Percentiles rank a stretch among this genome's conserved stretches.
These are phyloP conservation scores for Grigorovia transvaalensis DNA, from an alignment of 805 yeast genomes.

Conservation along the genomic window DNA sequence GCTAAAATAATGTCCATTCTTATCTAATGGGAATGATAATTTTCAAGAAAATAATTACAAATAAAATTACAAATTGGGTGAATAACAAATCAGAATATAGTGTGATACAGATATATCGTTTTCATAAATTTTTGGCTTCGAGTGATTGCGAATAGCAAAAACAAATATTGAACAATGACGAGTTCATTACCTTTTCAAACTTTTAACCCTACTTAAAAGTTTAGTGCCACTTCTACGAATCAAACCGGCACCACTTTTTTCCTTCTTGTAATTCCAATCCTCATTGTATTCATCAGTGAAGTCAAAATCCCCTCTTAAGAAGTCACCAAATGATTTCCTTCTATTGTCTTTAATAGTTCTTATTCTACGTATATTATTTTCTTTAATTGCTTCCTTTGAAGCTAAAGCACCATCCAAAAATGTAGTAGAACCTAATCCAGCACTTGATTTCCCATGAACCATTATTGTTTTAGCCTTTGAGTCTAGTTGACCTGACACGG, in stretches of 20 bases:
- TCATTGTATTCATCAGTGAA: slow-evolving; percentile 7
- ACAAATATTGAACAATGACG: background rate
- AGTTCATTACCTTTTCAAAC: slow-evolving; percentile 41
- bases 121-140: background rate
- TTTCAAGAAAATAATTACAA: background rate
- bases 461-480: slow-evolving; percentile 46
- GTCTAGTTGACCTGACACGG: slow-evolving; percentile 55
- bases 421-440: slow-evolving; percentile 85
- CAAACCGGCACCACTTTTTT: background rate
- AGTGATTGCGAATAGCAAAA: background rate
- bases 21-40: background rate
- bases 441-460: slow-evolving; percentile 75
- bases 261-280: slow-evolving; percentile 22
- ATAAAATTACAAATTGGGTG: background rate
- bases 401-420: slow-evolving; percentile 97
- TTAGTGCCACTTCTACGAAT: slow-evolving; percentile 35
- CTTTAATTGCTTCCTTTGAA: slow-evolving; percentile 34
- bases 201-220: slow-evolving; percentile 72
- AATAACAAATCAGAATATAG: background rate
- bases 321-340: slow-evolving; percentile 19
- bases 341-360: slow-evolving; percentile 37
- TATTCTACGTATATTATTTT: slow-evolving; percentile 48
- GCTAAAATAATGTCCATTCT: background rate
- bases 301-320: slow-evolving; percentile 16
- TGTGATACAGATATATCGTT: background rate